phyloP scores from a whole-genome alignment of 352 stramenopile genomes.

The Phytophthora podocarpi region DNA sequence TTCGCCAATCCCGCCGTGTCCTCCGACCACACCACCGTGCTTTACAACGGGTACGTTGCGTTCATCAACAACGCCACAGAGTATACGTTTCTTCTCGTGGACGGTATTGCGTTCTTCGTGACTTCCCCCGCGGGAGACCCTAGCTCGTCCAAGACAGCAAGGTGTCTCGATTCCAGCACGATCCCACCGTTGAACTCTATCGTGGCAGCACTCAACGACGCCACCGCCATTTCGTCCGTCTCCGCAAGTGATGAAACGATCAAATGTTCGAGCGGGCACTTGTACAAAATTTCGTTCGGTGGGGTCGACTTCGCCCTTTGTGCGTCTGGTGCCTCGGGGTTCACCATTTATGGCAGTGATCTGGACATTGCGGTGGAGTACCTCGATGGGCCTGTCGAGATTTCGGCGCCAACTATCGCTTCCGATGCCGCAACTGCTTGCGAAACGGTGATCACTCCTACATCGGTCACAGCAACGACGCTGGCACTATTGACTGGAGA shows the following conservation, averaged over 20 bases:
- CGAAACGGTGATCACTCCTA: too few species aligned
- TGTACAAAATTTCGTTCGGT: too few species aligned
- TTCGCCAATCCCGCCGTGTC: slow-evolving; percentile 39
- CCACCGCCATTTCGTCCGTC: slow-evolving; percentile 11
- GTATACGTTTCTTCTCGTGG: slow-evolving; percentile 30
- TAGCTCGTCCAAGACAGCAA: not conserved
- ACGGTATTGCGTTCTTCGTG: slow-evolving; percentile 35
- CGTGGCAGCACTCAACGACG: slow-evolving; percentile 13
- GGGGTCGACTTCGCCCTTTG: too few species aligned
- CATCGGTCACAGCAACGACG: too few species aligned
- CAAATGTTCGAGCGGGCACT: too few species aligned
- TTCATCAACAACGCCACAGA: slow-evolving; percentile 19
- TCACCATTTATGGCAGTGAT: too few species aligned
- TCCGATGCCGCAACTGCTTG: too few species aligned
- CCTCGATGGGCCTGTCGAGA: too few species aligned
- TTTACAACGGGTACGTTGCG: slow-evolving; percentile 35
- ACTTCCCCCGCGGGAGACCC: slow-evolving; percentile 15
- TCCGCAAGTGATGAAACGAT: not conserved
- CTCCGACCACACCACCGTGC: slow-evolving; percentile 20
- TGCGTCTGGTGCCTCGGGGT: too few species aligned
- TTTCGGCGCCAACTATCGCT: too few species aligned
- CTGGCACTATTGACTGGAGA: slow-evolving; percentile 19
- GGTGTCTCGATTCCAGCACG: too few species aligned
- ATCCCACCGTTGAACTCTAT: slow-evolving; percentile 30
- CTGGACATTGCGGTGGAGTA: slow-evolving; percentile 24